These are phyloP conservation scores for Aphanomyces invadans DNA, from an alignment of 352 stramenopile genomes.

Conservation along the genomic window DNA sequence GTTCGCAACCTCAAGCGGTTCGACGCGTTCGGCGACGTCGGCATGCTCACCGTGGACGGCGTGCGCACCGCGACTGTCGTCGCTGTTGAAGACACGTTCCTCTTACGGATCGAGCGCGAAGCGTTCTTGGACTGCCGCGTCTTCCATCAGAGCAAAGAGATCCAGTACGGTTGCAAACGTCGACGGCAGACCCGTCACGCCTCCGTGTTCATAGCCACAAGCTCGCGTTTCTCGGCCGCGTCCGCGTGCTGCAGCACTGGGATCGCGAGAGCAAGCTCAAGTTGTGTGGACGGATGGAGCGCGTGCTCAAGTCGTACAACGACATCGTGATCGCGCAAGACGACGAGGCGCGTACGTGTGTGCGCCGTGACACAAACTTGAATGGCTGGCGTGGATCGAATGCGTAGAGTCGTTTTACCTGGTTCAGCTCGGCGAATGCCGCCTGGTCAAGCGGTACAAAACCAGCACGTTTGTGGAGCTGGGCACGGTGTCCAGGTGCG, in stretches of 20 bases:
- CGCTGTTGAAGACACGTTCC: constrained; percentile 52
- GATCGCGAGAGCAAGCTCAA: constrained; percentile 49
- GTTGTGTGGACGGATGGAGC: constrained; percentile 55
- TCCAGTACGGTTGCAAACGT: constrained; percentile 33
- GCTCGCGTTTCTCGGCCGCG: constrained; percentile 43
- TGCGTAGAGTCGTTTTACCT: constrained; percentile 50
- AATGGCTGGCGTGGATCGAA: not conserved
- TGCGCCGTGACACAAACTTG: not conserved
- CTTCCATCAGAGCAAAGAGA: constrained; percentile 44
- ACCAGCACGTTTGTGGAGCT: constrained; percentile 45
- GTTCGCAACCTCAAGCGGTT: constrained; percentile 54
- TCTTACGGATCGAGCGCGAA: constrained; percentile 63
- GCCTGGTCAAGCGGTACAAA: constrained; percentile 48
- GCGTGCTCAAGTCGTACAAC: constrained; percentile 52
- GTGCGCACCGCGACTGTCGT: constrained; percentile 58
- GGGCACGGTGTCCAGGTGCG: constrained; percentile 41
- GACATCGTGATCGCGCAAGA: constrained; percentile 49
- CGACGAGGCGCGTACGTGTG: constrained; percentile 41
- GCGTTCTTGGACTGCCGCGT: constrained; percentile 54
- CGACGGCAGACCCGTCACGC: not conserved
- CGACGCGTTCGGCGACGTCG: constrained; percentile 67
- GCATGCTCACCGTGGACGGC: constrained; percentile 46
- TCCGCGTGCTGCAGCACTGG: constrained; percentile 51
- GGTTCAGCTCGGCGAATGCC: constrained; percentile 54
- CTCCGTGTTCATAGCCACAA: constrained; percentile 39